Evolutionary conservation across 805 yeast genomes (phyloP), one percentile per base, ranked within the genome.

Genomic region (Starmerella geochares): DNA sequence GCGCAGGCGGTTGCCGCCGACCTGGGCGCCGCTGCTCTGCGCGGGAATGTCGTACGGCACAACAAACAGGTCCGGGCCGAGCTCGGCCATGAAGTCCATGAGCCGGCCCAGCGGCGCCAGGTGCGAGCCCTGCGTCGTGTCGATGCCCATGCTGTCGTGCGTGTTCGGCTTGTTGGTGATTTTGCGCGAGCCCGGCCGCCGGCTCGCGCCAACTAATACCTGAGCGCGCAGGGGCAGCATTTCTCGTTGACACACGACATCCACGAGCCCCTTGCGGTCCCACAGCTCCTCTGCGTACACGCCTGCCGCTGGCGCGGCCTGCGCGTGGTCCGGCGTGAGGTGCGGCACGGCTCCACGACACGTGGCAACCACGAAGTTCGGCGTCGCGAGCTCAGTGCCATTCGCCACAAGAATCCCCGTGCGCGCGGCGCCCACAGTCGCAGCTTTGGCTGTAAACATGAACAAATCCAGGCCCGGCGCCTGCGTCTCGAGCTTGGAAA

Each of bases 311-410:
- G 65, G 58, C 13, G 59, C 49, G 10, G 38, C 42, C 31, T 57
- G 47, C 52, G 54, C 57, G 36, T 62, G 62, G 48, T 71, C 74
- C 8, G 74, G 74, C 20, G 74, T 68, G 46, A 71, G 49, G 49
- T 71, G 74, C 4, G 70, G 69, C 19, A 71, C 56, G 2, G 66
- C 66, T 7, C 73, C 75, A 36, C 73, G 60, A 4, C 62, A 60
- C 14, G 73, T 64, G 4, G 71, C 60, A 7, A 59, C 53, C 11
- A 71, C n/a, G 37, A 62, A 59, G 9, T 54, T 54, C 1, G 71
- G 71, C 1, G 70, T 66, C 14, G 49, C 27, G 16, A 65, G 50
- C 28, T 53, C 60, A 7, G n/a, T 16, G 13, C 61, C 53, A 14
- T 49, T 45, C 9, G 51, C 46, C 5, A 45, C 43, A 36, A 58